Conservation (phyloP, 441 rosid genomes). For the Euphorbia celastroides region DNA sequence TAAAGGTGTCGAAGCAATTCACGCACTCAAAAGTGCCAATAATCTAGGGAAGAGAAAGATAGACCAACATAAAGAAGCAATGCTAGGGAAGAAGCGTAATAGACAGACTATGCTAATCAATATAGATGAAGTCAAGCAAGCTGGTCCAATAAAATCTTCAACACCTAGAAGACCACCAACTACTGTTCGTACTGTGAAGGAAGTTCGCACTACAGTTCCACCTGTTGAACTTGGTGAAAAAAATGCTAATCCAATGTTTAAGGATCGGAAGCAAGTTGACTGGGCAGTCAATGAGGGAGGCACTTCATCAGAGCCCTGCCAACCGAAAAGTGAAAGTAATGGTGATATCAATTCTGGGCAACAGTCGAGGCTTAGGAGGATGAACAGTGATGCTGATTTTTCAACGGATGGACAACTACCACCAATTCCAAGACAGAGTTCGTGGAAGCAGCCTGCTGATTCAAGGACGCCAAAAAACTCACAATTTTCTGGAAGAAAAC, state of each 20-base stretch:
- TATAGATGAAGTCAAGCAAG: constrained; percentile 93
- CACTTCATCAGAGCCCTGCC: constrained; percentile 37
- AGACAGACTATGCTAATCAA: constrained; percentile 90
- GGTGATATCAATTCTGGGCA: constrained; percentile 55
- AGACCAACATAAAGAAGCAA: constrained; percentile 88
- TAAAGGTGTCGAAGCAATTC: constrained; percentile 78
- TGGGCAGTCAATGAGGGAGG: constrained; percentile 44
- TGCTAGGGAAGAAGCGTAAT: constrained; percentile 94
- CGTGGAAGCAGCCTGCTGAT: constrained; percentile 80
- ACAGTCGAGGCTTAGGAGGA: constrained; percentile 50
- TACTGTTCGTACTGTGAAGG: constrained; percentile 70
- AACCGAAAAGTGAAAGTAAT: constrained; percentile 54
- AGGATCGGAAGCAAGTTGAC: constrained; percentile 65
- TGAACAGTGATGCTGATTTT: constrained; percentile 50
- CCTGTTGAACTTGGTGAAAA: constrained; percentile 57
- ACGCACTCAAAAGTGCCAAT: constrained; percentile 64
- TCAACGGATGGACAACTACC: constrained; percentile 44
- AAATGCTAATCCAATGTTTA: constrained; percentile 30
- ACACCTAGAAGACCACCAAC: constrained; percentile 83
- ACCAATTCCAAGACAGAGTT: constrained; percentile 68
- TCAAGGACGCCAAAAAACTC: constrained; percentile 46
- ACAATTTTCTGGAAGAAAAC: constrained; percentile 52
- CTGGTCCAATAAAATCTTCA: constrained; percentile 58
- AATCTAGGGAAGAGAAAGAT: constrained; percentile 74
- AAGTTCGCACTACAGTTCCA: constrained; percentile 42